Conservation (phyloP, 495 filamentous ascomycete genomes). For the Penicillium fimorum region DNA sequence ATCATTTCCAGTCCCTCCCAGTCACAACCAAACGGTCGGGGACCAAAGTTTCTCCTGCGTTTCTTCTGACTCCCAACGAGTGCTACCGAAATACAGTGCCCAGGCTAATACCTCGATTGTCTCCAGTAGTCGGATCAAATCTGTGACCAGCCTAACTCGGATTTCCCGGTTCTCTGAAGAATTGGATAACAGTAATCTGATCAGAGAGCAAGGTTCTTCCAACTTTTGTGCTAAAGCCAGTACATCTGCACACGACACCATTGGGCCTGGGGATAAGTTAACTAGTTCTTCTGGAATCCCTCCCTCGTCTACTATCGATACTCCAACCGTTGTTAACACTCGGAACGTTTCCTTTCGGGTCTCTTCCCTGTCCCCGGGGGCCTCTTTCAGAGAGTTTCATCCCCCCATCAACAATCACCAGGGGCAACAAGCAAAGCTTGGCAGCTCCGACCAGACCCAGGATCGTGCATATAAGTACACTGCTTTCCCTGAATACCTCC, state of each 20-base stretch:
- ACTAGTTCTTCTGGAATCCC: background rate
- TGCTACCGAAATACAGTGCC: background rate
- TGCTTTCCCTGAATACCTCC: background rate
- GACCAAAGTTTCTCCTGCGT: background rate
- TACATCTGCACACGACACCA: background rate
- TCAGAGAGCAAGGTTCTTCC: background rate
- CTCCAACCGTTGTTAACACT: background rate
- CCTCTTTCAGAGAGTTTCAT: background rate
- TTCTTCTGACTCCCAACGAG: background rate
- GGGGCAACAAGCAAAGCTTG: background rate
- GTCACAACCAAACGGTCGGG: background rate
- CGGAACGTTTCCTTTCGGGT: background rate
- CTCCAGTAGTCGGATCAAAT: background rate
- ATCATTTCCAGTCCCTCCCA: slow-evolving; percentile 6
- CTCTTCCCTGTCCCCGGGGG: background rate
- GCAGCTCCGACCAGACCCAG: too few species aligned
- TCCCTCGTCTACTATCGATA: background rate
- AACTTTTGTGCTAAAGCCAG: background rate
- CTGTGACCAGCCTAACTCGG: background rate
- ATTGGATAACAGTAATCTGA: background rate
- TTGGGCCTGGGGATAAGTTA: background rate
- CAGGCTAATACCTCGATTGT: background rate
- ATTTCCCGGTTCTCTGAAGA: background rate
- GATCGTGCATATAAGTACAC: background rate
- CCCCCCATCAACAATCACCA: background rate